Conservation (phyloP, 345 rosid species). For the Eucalyptus lansdowneana region DNA sequence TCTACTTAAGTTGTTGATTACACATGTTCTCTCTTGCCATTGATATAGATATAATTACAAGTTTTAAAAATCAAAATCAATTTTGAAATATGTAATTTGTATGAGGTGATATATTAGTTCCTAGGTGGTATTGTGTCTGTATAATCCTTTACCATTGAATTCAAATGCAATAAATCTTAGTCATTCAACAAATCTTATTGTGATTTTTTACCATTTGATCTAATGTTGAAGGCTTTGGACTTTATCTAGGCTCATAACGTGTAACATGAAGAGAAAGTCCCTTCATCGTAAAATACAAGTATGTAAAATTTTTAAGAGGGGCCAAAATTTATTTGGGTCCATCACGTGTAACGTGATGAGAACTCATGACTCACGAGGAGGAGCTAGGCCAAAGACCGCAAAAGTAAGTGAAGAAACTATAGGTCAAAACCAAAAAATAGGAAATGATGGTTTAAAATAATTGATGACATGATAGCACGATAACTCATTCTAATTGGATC, state of each 20-base stretch:
- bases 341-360: not conserved
- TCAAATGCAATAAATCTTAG: not conserved
- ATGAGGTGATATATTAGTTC: not conserved
- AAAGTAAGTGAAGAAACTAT: not conserved
- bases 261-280: not conserved
- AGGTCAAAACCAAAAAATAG: not conserved
- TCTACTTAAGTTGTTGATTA: not conserved
- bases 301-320: not conserved
- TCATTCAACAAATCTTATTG: not conserved
- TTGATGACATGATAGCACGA: not conserved
- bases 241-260: not conserved
- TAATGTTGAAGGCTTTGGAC: not conserved
- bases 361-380: not conserved
- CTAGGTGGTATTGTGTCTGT: accelerated
- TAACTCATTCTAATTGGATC: not conserved
- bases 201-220: not conserved
- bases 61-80: not conserved
- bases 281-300: not conserved
- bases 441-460: accelerated
- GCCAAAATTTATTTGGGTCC: accelerated
- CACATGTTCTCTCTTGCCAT: not conserved
- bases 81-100: not conserved
- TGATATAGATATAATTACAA: not conserved
- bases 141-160: not conserved
- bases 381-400: not conserved